phyloP scores from a whole-genome alignment of 75 land plant genomes.

The Ceratopteris richardii region DNA sequence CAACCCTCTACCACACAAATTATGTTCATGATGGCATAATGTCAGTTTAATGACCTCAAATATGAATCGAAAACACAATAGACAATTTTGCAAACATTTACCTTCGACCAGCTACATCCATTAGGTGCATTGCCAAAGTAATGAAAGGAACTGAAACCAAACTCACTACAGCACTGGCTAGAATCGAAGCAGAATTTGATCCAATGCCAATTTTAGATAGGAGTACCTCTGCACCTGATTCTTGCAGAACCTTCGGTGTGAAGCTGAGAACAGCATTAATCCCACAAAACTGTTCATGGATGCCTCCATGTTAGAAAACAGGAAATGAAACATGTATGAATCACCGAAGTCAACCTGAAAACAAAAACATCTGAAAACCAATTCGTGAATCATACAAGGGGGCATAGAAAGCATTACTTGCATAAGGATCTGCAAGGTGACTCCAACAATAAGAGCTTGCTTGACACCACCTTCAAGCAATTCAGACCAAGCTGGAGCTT shows the following conservation, averaged over 20 bases:
- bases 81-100: constrained; percentile 2
- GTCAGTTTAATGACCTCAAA: too few species aligned
- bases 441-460: constrained; percentile 21
- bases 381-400: too few species aligned
- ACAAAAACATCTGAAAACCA: too few species aligned
- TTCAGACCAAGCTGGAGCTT: constrained; percentile 17
- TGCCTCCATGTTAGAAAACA: background rate
- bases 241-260: constrained; percentile 32
- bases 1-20: too few species aligned
- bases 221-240: constrained; percentile 30
- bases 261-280: constrained; percentile 40
- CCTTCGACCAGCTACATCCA: constrained; percentile 46
- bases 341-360: too few species aligned
- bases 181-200: constrained; percentile 35
- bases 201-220: constrained; percentile 18
- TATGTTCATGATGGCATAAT: too few species aligned
- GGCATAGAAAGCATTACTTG: constrained; percentile 22
- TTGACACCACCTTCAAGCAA: constrained; percentile 19
- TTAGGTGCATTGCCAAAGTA: constrained; percentile 32
- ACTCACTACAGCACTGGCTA: constrained; percentile 31
- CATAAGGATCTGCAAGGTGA: constrained; percentile 20
- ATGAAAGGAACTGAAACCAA: constrained; percentile 39
- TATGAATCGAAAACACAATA: too few species aligned
- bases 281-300: constrained; percentile 34
- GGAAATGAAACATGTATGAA: background rate